Conservation (phyloP, 768 basidiomycete species). For the Suillus occidentalis region DNA sequence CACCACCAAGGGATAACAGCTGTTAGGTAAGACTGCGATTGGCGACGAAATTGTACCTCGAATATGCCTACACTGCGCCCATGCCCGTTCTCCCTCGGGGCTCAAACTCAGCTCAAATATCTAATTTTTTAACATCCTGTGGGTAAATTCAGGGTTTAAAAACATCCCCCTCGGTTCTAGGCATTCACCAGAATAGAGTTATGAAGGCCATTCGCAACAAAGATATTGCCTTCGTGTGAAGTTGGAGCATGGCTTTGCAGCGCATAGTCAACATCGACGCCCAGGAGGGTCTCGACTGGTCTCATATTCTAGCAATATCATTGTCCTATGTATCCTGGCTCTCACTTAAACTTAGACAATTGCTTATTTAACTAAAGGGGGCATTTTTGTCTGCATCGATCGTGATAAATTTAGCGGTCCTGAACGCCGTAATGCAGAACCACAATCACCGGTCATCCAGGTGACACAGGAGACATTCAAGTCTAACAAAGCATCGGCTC, state of each 20-base stretch:
- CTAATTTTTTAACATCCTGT: neutral
- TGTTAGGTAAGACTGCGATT: neutral
- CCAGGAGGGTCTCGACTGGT: neutral
- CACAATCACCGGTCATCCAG: neutral
- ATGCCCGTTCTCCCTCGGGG: neutral
- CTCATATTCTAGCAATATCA: neutral
- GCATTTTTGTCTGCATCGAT: neutral
- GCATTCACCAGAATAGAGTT: neutral
- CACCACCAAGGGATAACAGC: neutral
- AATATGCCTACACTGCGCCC: constrained; percentile 4
- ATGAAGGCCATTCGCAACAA: neutral
- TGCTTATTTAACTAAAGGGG: neutral
- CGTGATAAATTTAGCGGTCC: neutral
- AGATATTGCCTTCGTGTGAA: neutral
- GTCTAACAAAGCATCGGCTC: neutral
- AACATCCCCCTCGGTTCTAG: neutral
- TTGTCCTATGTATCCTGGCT: neutral
- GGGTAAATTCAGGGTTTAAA: constrained; percentile 1
- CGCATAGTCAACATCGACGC: neutral
- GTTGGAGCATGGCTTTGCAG: neutral
- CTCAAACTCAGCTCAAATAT: neutral
- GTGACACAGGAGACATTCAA: neutral
- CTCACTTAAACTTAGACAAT: neutral
- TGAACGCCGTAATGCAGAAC: neutral
- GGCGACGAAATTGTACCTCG: neutral